Percentiles rank a stretch among this genome's conserved stretches.
Conservation (phyloP, 2,329 filamentous ascomycete genomes). For the Macrophomina phaseolina region DNA sequence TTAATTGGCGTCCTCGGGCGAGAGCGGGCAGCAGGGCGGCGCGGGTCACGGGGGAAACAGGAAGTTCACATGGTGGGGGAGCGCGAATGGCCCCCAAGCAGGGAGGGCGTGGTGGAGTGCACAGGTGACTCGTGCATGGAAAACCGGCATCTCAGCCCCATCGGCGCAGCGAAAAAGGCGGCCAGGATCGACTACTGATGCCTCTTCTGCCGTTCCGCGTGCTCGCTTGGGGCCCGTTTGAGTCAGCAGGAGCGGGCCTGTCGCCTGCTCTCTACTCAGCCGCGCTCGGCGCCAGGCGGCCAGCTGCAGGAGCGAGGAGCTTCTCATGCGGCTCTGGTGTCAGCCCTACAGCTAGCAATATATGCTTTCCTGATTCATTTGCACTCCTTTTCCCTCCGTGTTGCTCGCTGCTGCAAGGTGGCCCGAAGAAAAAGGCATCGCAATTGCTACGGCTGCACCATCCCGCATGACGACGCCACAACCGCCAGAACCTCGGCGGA, state of each 20-base stretch:
- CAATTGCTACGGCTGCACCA: not conserved
- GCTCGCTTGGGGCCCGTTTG: not conserved
- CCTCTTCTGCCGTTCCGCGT: not conserved
- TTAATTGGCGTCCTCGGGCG: constrained; percentile 3
- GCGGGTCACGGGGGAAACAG: not conserved
- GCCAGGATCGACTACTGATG: constrained; percentile 6
- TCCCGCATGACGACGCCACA: constrained; percentile 1
- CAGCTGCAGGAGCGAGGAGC: constrained; percentile 14
- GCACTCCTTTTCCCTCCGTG: not conserved
- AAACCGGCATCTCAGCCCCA: constrained; percentile 23
- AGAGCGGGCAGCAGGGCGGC: not conserved
- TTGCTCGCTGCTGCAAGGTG: not conserved
- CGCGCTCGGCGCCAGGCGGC: constrained; percentile 17
- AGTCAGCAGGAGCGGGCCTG: constrained; percentile 21
- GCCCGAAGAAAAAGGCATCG: not conserved
- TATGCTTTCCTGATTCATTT: constrained; percentile 1
- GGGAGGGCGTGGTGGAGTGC: not conserved
- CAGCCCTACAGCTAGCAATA: constrained; percentile 23
- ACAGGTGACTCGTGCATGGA: constrained; percentile 24
- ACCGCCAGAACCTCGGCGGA: constrained; percentile 15
- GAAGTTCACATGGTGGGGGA: not conserved
- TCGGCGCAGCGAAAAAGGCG: constrained; percentile 12
- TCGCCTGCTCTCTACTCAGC: constrained; percentile 9
- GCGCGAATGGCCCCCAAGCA: not conserved
- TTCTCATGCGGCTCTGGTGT: constrained; percentile 3